Percentiles rank a stretch among this genome's conserved stretches.
Conservation (phyloP, 2,329 filamentous ascomycete genomes). For the Clarireedia monteithiana region DNA sequence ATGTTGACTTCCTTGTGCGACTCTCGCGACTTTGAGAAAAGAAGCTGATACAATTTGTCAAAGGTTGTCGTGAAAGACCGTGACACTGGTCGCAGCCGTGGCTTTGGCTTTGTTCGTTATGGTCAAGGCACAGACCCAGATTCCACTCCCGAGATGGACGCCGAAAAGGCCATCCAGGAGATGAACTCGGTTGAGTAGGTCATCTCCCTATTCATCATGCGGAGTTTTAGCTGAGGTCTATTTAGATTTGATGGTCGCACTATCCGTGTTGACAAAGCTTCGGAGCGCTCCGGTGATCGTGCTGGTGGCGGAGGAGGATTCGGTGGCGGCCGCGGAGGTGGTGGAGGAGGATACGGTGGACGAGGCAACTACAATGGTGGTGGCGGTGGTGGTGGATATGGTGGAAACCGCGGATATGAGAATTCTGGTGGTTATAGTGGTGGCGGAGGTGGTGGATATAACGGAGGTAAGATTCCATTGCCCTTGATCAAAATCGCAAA, state of each 20-base stretch:
- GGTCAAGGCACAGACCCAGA: conserved; percentile 35
- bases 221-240: conserved; percentile 11
- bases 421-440: conserved; percentile 23
- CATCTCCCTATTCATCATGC: not conserved
- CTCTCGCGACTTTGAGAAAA: conserved; percentile 8
- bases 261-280: conserved; percentile 94
- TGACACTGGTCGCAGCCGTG: conserved; percentile 91
- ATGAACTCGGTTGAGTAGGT: conserved; percentile 90
- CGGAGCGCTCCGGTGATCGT: conserved; percentile 37
- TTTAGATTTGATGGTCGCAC: conserved; percentile 82
- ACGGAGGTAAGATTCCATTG: conserved; percentile 6
- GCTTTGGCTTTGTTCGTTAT: conserved; percentile 95
- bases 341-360: conserved; percentile 36
- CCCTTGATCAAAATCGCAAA: not conserved
- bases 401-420: conserved; percentile 30
- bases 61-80: conserved; percentile 97
- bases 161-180: conserved; percentile 63
- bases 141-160: conserved; percentile 50
- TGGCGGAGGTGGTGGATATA: conserved; percentile 19
- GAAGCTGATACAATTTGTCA: conserved; percentile 17
- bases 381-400: conserved; percentile 16
- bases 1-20: conserved; percentile 37
- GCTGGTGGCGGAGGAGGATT: conserved; percentile 30
- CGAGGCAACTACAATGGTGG: conserved; percentile 29
- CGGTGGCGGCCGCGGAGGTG: conserved; percentile 30